Evolutionary conservation across 371 early-diverging fungal genomes (phyloP).

Genomic region (Dipsacomyces acuminosporus): DNA sequence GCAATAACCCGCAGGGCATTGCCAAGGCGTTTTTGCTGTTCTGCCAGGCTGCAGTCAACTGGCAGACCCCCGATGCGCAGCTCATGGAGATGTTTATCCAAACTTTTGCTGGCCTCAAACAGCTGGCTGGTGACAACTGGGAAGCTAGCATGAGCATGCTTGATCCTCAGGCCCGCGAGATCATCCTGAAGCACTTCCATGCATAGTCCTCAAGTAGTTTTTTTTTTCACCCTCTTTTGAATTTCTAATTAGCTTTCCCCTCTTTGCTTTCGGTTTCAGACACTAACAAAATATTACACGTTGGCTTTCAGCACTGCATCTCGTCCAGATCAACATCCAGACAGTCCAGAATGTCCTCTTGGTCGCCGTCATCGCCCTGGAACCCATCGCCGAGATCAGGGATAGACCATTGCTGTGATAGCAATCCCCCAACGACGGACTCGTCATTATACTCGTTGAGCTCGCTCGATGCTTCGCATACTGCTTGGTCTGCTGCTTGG

Average conservation of each 20-base stretch:
- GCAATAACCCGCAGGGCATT: conserved; percentile 79
- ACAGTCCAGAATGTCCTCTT: conserved; percentile 29
- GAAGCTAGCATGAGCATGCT: conserved; percentile 56
- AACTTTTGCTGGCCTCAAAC: conserved; percentile 67
- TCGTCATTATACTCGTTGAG: conserved; percentile 20
- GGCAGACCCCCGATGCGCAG: conserved; percentile 57
- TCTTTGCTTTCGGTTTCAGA: background rate
- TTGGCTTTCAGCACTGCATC: conserved; percentile 17
- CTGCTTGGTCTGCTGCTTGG: background rate
- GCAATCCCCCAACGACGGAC: conserved; percentile 26
- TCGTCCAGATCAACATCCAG: conserved; percentile 40
- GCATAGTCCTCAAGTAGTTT: conserved; percentile 23
- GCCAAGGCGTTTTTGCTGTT: conserved; percentile 61
- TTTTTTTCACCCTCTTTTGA: conserved; percentile 9
- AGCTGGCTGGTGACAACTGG: conserved; percentile 68
- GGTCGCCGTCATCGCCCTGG: no score
- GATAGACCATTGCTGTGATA: conserved; percentile 36
- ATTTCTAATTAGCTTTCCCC: no score
- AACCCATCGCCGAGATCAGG: conserved; percentile 7
- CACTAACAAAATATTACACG: background rate
- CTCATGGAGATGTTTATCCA: conserved; percentile 66
- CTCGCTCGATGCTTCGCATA: background rate
- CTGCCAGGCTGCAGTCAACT: conserved; percentile 68
- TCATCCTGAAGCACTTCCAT: conserved; percentile 59
- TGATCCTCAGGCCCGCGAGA: conserved; percentile 54